A percentile compares a stretch with the other conserved stretches of the same genome.
These are phyloP conservation scores for Eremochloa ophiuroides DNA, from an alignment of 176 grass and related monocot species.

Conservation along the genomic window DNA sequence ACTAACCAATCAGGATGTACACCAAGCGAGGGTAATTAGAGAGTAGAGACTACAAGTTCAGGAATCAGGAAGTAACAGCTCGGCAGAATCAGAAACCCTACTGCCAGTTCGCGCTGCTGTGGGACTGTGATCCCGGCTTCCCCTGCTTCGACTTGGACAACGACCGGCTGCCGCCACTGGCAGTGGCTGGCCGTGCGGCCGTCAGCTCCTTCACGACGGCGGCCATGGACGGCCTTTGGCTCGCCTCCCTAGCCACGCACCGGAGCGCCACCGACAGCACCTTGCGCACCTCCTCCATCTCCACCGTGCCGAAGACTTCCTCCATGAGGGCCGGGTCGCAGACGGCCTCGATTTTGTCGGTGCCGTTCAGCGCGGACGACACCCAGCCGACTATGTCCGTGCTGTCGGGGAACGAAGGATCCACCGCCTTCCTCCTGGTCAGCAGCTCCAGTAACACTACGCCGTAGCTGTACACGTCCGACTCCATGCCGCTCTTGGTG, in stretches of 20 bases:
- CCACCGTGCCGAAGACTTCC: conserved; percentile 40
- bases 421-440: conserved; percentile 54
- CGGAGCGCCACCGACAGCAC: conserved; percentile 50
- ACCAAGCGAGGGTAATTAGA: background rate
- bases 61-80: background rate
- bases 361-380: conserved; percentile 14
- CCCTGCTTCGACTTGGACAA: conserved; percentile 21
- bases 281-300: conserved; percentile 49
- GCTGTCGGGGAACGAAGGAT: conserved; percentile 40
- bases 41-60: background rate
- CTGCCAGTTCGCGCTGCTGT: background rate
- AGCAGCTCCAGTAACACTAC: conserved; percentile 76
- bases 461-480: conserved; percentile 81
- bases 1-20: background rate
- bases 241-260: conserved; percentile 37
- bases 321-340: conserved; percentile 47
- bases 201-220: conserved; percentile 59
- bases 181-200: conserved; percentile 3
- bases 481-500: conserved; percentile 44
- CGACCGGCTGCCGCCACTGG: background rate
- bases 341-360: conserved; percentile 37
- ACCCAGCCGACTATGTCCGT: conserved; percentile 64
- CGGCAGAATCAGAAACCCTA: background rate
- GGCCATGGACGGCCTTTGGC: conserved; percentile 48
- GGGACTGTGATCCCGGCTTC: background rate